phyloP scores from a whole-genome alignment of 495 filamentous ascomycete species.

The Trichoderma virens region DNA sequence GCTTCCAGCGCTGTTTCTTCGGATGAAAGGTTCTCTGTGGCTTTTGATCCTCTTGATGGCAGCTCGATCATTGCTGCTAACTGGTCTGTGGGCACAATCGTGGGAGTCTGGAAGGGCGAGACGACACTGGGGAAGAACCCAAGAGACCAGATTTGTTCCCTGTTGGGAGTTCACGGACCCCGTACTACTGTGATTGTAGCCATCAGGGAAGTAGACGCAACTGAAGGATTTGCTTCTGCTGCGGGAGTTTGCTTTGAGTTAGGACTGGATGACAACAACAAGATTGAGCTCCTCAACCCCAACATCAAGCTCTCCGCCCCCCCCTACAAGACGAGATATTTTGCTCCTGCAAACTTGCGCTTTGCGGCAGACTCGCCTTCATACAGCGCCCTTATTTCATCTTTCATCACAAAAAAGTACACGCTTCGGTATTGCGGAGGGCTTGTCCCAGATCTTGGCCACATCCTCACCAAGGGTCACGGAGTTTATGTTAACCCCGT shows the following conservation, averaged over 20 bases:
- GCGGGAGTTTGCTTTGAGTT: slow-evolving; percentile 35
- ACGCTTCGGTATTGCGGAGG: slow-evolving; percentile 46
- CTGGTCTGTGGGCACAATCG: slow-evolving; percentile 47
- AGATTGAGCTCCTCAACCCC: slow-evolving; percentile 29
- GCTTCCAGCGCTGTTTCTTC: background rate
- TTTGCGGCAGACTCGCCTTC: slow-evolving; percentile 31
- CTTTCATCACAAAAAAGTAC: slow-evolving; percentile 34
- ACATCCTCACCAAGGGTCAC: slow-evolving; percentile 44
- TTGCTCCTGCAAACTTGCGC: slow-evolving; percentile 48
- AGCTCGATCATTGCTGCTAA: slow-evolving; percentile 47
- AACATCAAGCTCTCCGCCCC: slow-evolving; percentile 20
- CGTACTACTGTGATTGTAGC: slow-evolving; percentile 43
- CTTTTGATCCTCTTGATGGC: slow-evolving; percentile 48
- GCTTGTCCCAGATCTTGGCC: slow-evolving; percentile 46
- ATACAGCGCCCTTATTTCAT: slow-evolving; percentile 35
- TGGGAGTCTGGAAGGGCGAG: slow-evolving; percentile 41
- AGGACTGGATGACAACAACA: slow-evolving; percentile 22
- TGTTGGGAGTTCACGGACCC: slow-evolving; percentile 45
- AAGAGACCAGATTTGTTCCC: slow-evolving; percentile 31
- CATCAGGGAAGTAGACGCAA: slow-evolving; percentile 29
- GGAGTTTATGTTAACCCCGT: slow-evolving; percentile 45
- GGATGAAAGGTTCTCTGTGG: slow-evolving; percentile 42
- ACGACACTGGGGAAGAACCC: slow-evolving; percentile 33
- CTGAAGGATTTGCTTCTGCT: too few species aligned
- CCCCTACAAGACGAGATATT: slow-evolving; percentile 35